A percentile compares a stretch with the other conserved stretches of the same genome.
Evolutionary conservation across 768 basidiomycete genomes (phyloP).

Genomic region (Macrolepiota albuminosa): DNA sequence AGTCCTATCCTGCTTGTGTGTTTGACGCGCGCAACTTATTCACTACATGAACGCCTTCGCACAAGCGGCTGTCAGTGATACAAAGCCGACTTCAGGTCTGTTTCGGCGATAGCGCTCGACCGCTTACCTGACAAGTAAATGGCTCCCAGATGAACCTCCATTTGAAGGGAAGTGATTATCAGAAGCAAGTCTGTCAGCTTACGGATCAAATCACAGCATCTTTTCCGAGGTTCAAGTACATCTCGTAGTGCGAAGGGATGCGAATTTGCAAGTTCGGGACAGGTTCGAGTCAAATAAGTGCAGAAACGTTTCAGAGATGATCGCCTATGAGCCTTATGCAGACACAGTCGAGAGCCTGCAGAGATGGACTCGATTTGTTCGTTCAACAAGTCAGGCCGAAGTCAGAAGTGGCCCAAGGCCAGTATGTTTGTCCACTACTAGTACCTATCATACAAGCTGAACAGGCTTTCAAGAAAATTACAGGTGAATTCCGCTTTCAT

Average conservation of each 20-base stretch:
- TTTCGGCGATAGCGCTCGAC: neutral
- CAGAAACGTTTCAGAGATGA: neutral
- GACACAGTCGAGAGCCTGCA: neutral
- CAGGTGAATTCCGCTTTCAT: slow-evolving; percentile 17
- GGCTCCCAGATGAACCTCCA: neutral
- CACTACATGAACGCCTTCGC: slow-evolving; percentile 7
- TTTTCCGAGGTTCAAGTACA: neutral
- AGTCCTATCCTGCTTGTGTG: neutral
- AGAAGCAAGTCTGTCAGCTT: neutral
- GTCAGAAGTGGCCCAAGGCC: neutral
- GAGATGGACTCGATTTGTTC: neutral
- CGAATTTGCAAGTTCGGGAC: neutral
- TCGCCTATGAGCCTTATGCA: neutral
- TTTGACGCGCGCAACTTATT: neutral
- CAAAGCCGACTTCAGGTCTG: neutral
- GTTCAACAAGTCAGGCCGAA: neutral
- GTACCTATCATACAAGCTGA: slow-evolving; percentile 4
- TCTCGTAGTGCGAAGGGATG: neutral
- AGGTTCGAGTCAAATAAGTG: neutral
- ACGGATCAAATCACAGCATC: neutral
- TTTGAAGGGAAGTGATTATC: neutral
- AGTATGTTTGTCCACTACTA: neutral
- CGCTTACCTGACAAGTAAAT: slow-evolving; percentile 1
- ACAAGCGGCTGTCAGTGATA: neutral
- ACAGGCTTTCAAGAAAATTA: slow-evolving; percentile 9